Base-by-base conservation (phyloP, 768 basidiomycete species). In the Amanita subjunquillea region DNA sequence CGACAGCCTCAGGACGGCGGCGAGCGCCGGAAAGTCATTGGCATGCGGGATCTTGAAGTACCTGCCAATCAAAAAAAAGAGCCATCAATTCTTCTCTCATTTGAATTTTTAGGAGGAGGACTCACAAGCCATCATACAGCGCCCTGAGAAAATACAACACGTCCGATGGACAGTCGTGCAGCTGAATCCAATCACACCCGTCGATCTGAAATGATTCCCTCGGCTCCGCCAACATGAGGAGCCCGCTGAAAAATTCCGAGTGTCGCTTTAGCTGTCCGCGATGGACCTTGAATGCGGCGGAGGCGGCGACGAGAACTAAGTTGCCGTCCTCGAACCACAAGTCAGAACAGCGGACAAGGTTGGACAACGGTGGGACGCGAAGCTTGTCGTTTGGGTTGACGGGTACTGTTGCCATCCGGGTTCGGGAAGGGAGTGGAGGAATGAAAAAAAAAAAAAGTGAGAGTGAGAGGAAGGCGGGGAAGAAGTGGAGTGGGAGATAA, bases 301-400 rank as follows among this genome's bases (percentile, higher is more conserved):
- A 63, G 0, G 73, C 76, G 1, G 80, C 74, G 49, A 85, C 65
- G 49, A 88, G 72, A 49, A 87, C 67, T 40, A 86, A 68, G 60
- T 86, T 88, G 9, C 86, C 86, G 58, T 88, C 86, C 0, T 66
- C 56, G 61, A 88, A 88, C 83, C 83, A 88, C 60, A 87, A 77
- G 57, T 85, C 82, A 1, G 83, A 78, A 23, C 34, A 34, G 12
- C 72, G 69, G 46, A 72, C 55, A 41, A 74, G 64, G 45, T 63
- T 65, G 45, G 55, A 50, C 48, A 53, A 55, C 5, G 4, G 42
- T 1, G 34, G 10, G 34, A 13, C 10, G 22, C n/a, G 49, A 37
- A 13, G 49, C n/a, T 44, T 17, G 23, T 22, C 8, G 27, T 9
- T 15, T 25, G 36, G 38, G 37, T 50, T 27, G n/a, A 39, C 23